Percentiles rank a stretch among this genome's conserved stretches.
Conservation (phyloP, 2,329 filamentous ascomycete species). For the Penicillium hesseltinei region DNA sequence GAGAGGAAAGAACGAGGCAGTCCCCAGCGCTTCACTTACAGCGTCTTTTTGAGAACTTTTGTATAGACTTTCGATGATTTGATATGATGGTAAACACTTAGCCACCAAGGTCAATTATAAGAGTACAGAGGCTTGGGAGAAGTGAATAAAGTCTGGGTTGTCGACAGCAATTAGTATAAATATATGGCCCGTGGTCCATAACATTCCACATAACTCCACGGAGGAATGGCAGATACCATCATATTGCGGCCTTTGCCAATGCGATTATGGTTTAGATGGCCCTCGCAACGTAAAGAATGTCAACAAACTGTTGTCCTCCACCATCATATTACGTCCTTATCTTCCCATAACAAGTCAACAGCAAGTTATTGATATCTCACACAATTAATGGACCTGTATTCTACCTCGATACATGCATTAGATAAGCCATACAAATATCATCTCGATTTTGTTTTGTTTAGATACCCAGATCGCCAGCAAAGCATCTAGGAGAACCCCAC, state of each 20-base stretch:
- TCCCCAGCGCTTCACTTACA: background rate
- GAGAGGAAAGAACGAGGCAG: background rate
- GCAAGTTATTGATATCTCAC: rapidly evolving
- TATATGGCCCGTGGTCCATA: slow-evolving; percentile 5
- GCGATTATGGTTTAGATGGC: background rate
- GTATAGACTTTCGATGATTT: slow-evolving; percentile 1
- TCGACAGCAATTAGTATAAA: slow-evolving; percentile 11
- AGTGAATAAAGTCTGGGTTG: background rate
- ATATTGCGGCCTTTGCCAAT: slow-evolving; percentile 7
- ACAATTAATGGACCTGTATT: too few species aligned
- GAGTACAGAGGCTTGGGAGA: background rate
- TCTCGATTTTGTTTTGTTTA: too few species aligned
- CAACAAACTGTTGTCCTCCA: background rate
- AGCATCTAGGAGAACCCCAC: background rate
- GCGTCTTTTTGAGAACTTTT: background rate
- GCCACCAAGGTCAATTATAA: slow-evolving; percentile 14
- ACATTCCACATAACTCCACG: slow-evolving; percentile 17
- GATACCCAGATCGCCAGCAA: background rate
- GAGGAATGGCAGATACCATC: slow-evolving; percentile 25
- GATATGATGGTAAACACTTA: slow-evolving; percentile 10
- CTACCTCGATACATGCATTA: background rate
- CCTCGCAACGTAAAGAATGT: slow-evolving; percentile 28
- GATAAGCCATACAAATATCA: too few species aligned
- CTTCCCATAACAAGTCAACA: background rate
- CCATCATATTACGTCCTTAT: too few species aligned